Conservation (phyloP, 345 rosid species). For the Chamaenerion angustifolium region DNA sequence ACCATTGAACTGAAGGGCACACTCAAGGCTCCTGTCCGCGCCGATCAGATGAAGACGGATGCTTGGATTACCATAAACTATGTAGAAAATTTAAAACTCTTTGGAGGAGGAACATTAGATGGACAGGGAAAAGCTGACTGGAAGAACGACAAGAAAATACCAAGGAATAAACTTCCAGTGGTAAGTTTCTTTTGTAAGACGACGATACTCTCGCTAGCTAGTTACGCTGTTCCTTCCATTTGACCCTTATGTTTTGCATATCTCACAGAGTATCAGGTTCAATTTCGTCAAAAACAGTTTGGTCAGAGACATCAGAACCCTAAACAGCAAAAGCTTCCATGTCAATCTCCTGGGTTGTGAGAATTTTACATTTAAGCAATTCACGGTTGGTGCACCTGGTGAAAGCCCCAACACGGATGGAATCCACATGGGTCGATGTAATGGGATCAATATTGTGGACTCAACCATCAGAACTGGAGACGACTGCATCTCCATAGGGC, state of each 20-base stretch:
- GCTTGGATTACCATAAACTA: slow-evolving; percentile 34
- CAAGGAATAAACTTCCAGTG: slow-evolving; percentile 25
- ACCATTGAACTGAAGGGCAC: slow-evolving; percentile 21
- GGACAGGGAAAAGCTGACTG: slow-evolving; percentile 28
- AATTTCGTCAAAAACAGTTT: slow-evolving; percentile 18
- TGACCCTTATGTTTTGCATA: background rate
- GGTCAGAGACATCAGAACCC: slow-evolving; percentile 18
- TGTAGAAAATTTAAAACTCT: slow-evolving; percentile 20
- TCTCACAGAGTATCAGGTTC: slow-evolving; percentile 36
- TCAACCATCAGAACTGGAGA: slow-evolving; percentile 40
- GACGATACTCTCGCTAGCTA: no score
- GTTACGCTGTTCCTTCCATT: background rate
- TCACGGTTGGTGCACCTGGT: slow-evolving; percentile 24
- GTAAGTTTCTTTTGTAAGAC: slow-evolving; percentile 32
- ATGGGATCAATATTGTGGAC: slow-evolving; percentile 17
- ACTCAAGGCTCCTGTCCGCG: slow-evolving; percentile 24
- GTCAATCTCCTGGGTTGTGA: slow-evolving; percentile 28
- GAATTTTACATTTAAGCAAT: slow-evolving; percentile 20
- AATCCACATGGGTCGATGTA: slow-evolving; percentile 45
- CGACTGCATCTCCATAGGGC: slow-evolving; percentile 49
- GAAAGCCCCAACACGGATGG: slow-evolving; percentile 55
- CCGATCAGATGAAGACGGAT: slow-evolving; percentile 10
- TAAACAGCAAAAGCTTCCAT: slow-evolving; percentile 44
- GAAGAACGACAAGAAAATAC: slow-evolving; percentile 16
- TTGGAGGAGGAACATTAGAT: slow-evolving; percentile 48